These are phyloP conservation scores for Argentina anserina DNA, from an alignment of 306 rosid species.

Conservation along the genomic window DNA sequence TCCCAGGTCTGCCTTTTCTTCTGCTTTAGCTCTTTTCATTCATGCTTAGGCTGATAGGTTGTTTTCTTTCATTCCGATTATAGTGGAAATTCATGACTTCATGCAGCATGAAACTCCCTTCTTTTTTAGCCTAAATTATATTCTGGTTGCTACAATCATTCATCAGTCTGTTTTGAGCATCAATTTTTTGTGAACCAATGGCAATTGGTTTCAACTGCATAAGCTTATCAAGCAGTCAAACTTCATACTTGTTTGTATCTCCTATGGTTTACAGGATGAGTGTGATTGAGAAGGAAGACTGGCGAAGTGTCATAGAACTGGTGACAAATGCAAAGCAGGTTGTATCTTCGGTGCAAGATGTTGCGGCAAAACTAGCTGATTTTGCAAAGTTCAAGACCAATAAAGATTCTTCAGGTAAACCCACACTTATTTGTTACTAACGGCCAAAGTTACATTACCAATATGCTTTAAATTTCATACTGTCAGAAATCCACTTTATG, in stretches of 20 bases:
- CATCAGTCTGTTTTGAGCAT: not conserved
- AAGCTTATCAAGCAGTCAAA: constrained; percentile 22
- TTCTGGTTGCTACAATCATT: not conserved
- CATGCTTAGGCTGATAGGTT: not conserved
- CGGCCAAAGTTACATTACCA: not conserved
- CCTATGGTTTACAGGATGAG: constrained; percentile 49
- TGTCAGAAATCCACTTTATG: not conserved
- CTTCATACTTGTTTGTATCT: constrained; percentile 5
- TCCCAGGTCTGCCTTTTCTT: not conserved
- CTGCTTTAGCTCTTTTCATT: not conserved
- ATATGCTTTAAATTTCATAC: not conserved
- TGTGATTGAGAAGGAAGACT: constrained; percentile 76
- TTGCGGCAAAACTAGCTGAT: constrained; percentile 74
- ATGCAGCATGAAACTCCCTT: not conserved
- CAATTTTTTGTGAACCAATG: constrained; percentile 14
- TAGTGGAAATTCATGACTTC: not conserved
- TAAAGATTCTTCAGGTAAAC: constrained; percentile 45
- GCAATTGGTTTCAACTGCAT: constrained; percentile 17
- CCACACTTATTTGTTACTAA: not conserved
- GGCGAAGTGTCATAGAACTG: constrained; percentile 66
- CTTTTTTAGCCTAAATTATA: not conserved
- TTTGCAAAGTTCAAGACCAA: constrained; percentile 62
- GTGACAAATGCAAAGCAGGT: constrained; percentile 88
- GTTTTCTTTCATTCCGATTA: not conserved
- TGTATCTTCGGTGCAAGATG: constrained; percentile 80